These are phyloP conservation scores for Chaetomium tenue DNA, from an alignment of 495 filamentous ascomycete species.

Conservation along the genomic window DNA sequence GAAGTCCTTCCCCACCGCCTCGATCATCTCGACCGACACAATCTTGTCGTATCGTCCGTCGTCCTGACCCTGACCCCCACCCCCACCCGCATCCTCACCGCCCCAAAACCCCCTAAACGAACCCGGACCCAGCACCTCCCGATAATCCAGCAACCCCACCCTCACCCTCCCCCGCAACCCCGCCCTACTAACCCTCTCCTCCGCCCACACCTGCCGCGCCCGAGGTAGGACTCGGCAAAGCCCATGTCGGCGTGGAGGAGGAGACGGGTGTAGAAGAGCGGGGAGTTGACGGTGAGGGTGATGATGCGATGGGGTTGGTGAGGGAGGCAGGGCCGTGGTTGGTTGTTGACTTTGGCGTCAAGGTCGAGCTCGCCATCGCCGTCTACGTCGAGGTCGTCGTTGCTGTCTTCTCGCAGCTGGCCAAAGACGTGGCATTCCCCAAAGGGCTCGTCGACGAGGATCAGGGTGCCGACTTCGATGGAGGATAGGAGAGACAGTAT, in stretches of 20 bases:
- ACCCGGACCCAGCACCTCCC: slow-evolving; percentile 52
- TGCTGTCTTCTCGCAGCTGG: slow-evolving; percentile 22
- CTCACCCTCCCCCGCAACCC: slow-evolving; percentile 53
- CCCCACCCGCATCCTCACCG: too few relatives aligned
- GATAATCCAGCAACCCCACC: slow-evolving; percentile 63
- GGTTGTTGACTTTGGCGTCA: background rate
- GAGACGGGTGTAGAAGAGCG: slow-evolving; percentile 62
- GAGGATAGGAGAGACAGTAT: slow-evolving; percentile 44
- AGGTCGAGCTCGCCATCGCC: slow-evolving; percentile 22
- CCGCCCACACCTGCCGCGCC: slow-evolving; percentile 61
- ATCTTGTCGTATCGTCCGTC: slow-evolving; percentile 58
- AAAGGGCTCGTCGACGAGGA: slow-evolving; percentile 43
- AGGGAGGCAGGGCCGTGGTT: background rate
- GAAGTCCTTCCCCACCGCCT: slow-evolving; percentile 66
- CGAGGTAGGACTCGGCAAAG: slow-evolving; percentile 70
- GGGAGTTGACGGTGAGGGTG: slow-evolving; percentile 20
- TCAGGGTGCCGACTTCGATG: slow-evolving; percentile 44
- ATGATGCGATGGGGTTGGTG: background rate
- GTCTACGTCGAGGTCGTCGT: slow-evolving; percentile 5
- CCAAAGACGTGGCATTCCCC: slow-evolving; percentile 36
- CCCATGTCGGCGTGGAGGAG: slow-evolving; percentile 70
- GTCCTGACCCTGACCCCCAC: too few relatives aligned
- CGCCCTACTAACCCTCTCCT: slow-evolving; percentile 54
- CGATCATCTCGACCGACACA: slow-evolving; percentile 72
- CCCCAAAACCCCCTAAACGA: slow-evolving; percentile 62